Evolutionary conservation across 371 early-diverging fungal genomes (phyloP).

Genomic region (Vairimorpha apis): DNA sequence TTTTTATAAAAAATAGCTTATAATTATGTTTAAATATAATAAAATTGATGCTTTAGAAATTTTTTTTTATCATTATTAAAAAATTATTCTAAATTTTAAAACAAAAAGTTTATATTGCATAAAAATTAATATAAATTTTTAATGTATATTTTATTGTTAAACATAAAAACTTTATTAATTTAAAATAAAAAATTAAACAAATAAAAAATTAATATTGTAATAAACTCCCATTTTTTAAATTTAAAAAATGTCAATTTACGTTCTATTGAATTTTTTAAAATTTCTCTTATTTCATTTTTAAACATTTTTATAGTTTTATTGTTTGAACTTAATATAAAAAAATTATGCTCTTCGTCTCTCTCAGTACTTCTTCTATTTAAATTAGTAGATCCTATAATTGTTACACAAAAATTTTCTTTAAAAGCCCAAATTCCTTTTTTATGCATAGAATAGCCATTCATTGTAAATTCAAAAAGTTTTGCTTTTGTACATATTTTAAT

Average conservation of each 20-base stretch:
- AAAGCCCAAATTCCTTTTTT: constrained; percentile 56
- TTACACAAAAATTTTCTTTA: constrained; percentile 26
- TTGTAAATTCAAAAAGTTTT: constrained; percentile 23
- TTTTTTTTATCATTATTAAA: too few species aligned
- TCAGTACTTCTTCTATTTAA: constrained; percentile 49
- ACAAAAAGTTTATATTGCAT: too few species aligned
- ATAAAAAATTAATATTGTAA: background rate
- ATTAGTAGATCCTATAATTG: constrained; percentile 53
- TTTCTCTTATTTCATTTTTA: constrained; percentile 5
- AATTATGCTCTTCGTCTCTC: constrained; percentile 49
- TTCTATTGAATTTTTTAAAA: background rate
- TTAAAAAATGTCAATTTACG: background rate
- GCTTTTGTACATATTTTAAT: background rate
- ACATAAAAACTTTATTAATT: background rate
- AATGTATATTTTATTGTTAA: background rate
- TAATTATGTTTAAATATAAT: too few species aligned
- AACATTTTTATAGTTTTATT: constrained; percentile 1
- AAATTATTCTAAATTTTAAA: too few species aligned
- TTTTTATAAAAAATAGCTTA: too few species aligned
- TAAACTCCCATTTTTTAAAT: background rate
- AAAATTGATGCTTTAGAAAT: too few species aligned
- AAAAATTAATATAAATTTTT: too few species aligned
- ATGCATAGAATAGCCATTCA: constrained; percentile 38
- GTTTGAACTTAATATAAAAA: constrained; percentile 25
- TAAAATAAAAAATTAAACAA: constrained; percentile 18